Conservation (phyloP, 176 grass and related monocot species). For the Elymus sibiricus region DNA sequence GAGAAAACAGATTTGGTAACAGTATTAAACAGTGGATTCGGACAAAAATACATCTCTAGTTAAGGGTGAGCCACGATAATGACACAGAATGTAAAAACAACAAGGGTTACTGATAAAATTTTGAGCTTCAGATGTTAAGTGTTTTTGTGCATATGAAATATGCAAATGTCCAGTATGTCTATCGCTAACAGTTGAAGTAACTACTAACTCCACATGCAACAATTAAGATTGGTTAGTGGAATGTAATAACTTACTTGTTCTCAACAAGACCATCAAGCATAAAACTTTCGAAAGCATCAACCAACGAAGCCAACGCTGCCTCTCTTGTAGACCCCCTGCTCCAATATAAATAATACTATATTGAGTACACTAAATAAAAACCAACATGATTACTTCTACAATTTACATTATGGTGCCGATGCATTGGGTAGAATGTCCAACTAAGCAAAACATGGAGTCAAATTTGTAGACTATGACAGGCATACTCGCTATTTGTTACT, state of each 20-base stretch:
- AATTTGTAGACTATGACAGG: too few relatives aligned
- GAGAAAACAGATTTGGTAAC: neutral
- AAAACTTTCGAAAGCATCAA: constrained; percentile 81
- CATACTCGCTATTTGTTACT: neutral
- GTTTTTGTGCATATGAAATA: neutral
- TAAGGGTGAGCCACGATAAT: neutral
- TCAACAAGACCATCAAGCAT: constrained; percentile 65
- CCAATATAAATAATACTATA: constrained; percentile 6
- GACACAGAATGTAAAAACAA: neutral
- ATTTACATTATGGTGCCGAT: neutral
- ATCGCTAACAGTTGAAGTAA: neutral
- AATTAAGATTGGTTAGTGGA: neutral
- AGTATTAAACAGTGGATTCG: neutral
- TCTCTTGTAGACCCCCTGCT: constrained; percentile 79
- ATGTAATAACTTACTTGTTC: constrained; percentile 58
- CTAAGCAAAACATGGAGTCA: neutral
- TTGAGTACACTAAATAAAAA: neutral
- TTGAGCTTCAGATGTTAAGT: neutral
- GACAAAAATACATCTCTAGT: neutral
- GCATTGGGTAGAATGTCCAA: neutral
- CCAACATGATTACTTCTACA: neutral
- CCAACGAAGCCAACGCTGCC: constrained; percentile 48
- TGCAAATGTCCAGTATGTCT: neutral
- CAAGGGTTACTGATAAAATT: neutral
- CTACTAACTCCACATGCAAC: neutral